Conservation (phyloP, 2,329 filamentous ascomycete species). For the Clonostachys solani region DNA sequence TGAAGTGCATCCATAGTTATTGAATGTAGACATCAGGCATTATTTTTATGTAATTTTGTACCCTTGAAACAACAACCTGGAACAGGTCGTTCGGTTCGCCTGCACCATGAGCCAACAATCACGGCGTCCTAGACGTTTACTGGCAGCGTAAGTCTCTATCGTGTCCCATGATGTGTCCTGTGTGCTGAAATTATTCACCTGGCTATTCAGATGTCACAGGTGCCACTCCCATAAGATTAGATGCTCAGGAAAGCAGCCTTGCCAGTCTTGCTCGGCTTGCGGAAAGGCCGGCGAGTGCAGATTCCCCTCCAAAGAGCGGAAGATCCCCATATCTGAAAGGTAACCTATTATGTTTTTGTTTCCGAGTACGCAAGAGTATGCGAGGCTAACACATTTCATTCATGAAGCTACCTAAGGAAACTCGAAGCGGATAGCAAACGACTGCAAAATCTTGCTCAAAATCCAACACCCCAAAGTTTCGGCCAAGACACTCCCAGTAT, state of each 20-base stretch:
- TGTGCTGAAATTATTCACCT: not conserved
- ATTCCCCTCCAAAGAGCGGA: conserved; percentile 33
- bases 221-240: conserved; percentile 41
- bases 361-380: not conserved
- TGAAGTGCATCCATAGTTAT: no score
- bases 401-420: conserved; percentile 7
- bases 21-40: no score
- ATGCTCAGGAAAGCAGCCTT: conserved; percentile 37
- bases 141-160: conserved; percentile 13
- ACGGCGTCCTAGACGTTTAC: conserved; percentile 11
- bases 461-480: conserved; percentile 5
- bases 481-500: not conserved
- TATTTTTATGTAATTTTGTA: no score
- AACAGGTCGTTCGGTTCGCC: no score
- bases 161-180: not conserved
- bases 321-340: conserved; percentile 24
- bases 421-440: conserved; percentile 10
- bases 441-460: conserved; percentile 3
- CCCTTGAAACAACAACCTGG: no score
- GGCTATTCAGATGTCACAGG: conserved; percentile 23
- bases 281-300: conserved; percentile 28
- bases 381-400: not conserved
- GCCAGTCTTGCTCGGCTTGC: conserved; percentile 29
- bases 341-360: not conserved
- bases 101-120: conserved; percentile 2